Base-by-base conservation (phyloP, 164 flowering plant genomes). In the Amborella trichopoda region DNA sequence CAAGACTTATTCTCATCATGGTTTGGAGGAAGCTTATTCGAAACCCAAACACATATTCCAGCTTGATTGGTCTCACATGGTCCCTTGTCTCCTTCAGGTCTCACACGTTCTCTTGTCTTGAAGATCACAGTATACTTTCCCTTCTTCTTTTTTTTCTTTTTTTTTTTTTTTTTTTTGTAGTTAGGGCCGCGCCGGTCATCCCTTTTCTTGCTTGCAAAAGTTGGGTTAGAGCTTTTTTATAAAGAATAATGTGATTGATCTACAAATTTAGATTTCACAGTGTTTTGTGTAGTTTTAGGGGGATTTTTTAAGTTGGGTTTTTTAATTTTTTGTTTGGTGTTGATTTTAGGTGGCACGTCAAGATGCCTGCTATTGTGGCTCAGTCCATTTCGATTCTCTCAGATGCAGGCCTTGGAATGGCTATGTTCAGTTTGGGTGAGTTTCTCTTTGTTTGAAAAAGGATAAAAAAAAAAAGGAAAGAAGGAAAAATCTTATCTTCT, bases 361-460 rank as follows among this genome's bases (percentile, higher is more conserved):
- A 70, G 53, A 85, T 89, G 97, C 97, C 97, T 47, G 83, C 76
- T 18, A 84, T 89, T 41, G 53, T 89, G 60, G 81, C 80, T 10
- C 46, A 70, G 70, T 85, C 95, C 65, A 85, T 89, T 42, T 65
- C 97, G 46, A 89, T 89, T 50, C 81, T 89, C 57, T 89, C 97
- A 27, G 95, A 89, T 76, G 95, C 97, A 57, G 97, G 97, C 2
- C 93, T 89, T 52, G 97, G 97, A 62, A 89, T 89, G 97, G 97
- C 97, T 59, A 89, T 89, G 97, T 89, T 89, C 72, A 84, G 97
- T 52, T 83, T 89, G 9, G 97, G 97, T 89, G 83, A 78, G 48
- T 19, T 58, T 23, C 25, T 22, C 16, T 28, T 17, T 47, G 4
- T 32, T 5, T 26, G 14, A 22, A 20, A 27, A 21, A 46, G n/a